Conservation (phyloP, 2,329 filamentous ascomycete species). For the Falciphora oryzae region DNA sequence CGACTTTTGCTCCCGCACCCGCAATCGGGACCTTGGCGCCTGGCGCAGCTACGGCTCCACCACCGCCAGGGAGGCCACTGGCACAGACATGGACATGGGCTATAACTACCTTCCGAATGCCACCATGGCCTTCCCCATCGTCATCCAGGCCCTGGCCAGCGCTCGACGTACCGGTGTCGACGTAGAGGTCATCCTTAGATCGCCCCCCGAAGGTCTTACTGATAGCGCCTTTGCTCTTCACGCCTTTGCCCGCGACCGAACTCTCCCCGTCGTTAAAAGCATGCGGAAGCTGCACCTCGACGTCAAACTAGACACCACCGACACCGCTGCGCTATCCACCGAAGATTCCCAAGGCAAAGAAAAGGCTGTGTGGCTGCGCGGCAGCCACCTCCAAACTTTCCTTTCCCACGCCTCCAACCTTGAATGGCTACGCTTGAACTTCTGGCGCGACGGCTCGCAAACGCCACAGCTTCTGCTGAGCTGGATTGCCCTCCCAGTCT, state of each 20-base stretch:
- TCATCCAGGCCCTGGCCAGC: slow-evolving; percentile 37
- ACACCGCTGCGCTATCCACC: not conserved
- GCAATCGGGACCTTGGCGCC: slow-evolving; percentile 39
- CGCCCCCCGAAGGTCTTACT: slow-evolving; percentile 22
- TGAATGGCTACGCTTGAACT: slow-evolving; percentile 49
- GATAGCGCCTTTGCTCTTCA: slow-evolving; percentile 43
- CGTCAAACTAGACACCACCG: slow-evolving; percentile 12
- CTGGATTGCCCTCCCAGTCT: slow-evolving; percentile 6
- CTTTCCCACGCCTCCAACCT: slow-evolving; percentile 36
- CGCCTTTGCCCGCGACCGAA: slow-evolving; percentile 26
- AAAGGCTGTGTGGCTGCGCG: slow-evolving; percentile 18
- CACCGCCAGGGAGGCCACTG: slow-evolving; percentile 31
- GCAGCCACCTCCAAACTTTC: slow-evolving; percentile 25
- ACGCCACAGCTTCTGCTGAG: not conserved
- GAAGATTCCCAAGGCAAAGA: slow-evolving; percentile 11
- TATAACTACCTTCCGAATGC: slow-evolving; percentile 11
- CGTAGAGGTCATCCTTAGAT: slow-evolving; percentile 42
- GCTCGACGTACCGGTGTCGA: slow-evolving; percentile 31
- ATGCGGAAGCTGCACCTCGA: slow-evolving; percentile 41
- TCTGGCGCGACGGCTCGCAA: slow-evolving; percentile 19
- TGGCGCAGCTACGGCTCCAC: slow-evolving; percentile 53
- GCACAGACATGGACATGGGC: slow-evolving; percentile 17
- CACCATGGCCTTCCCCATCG: slow-evolving; percentile 31
- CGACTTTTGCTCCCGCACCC: slow-evolving; percentile 46
- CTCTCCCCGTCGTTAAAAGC: slow-evolving; percentile 36